Evolutionary conservation across 2,329 filamentous ascomycete genomes (phyloP).

Genomic region (Calonectria pauciramosa): DNA sequence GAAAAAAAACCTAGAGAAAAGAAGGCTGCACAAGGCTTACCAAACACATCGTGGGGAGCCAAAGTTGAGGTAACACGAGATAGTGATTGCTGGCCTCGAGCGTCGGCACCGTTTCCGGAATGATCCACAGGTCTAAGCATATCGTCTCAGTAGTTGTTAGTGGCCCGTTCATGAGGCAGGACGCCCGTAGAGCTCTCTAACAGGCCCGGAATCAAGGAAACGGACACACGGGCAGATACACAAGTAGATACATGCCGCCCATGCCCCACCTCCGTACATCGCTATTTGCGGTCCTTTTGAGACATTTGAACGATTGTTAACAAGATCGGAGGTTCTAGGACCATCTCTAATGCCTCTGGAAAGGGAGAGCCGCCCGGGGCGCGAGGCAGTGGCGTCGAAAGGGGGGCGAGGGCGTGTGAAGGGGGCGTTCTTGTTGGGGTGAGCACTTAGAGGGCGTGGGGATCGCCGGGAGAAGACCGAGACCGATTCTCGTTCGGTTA

Average conservation of each 20-base stretch:
- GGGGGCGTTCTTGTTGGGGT: not conserved
- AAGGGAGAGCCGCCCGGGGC: constrained; percentile 24
- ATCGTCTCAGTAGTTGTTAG: not conserved
- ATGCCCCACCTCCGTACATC: constrained; percentile 24
- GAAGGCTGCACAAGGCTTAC: not conserved
- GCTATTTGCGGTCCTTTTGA: constrained; percentile 13
- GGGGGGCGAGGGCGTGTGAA: not conserved
- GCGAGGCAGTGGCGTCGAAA: not conserved
- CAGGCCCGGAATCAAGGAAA: constrained; percentile 18
- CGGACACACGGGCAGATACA: constrained; percentile 18
- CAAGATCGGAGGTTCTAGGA: constrained; percentile 18
- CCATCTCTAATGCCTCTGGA: constrained; percentile 15
- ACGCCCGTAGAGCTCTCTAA: not conserved
- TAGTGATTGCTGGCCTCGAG: not conserved
- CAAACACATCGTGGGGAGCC: constrained; percentile 3
- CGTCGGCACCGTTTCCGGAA: not conserved
- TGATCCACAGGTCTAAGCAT: constrained; percentile 12
- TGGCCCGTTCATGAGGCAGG: not conserved
- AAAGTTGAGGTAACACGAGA: not conserved
- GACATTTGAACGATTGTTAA: constrained; percentile 28
- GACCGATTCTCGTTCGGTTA: constrained; percentile 32
- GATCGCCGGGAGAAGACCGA: constrained; percentile 2
- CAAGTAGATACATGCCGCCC: constrained; percentile 9
- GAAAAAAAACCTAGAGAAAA: not conserved
- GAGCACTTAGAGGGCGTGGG: not conserved